Evolutionary conservation across 305 asterid species (phyloP).

Genomic region (Caryopteris hybrid): DNA sequence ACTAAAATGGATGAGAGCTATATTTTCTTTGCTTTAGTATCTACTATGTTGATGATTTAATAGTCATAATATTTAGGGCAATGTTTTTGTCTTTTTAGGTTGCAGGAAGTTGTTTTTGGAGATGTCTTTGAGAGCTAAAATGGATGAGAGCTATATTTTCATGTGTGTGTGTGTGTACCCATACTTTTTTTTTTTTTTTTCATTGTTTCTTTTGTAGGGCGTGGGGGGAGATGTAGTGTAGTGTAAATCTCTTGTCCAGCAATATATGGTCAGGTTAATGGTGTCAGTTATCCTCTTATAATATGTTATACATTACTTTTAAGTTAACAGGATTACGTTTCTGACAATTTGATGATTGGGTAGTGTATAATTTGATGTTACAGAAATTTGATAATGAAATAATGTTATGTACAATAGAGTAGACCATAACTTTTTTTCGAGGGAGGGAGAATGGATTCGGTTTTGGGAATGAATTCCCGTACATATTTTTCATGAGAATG

Average conservation of each 20-base stretch:
- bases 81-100: neutral
- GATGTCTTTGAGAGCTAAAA: neutral
- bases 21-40: neutral
- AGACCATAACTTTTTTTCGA: neutral
- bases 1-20: too few species aligned
- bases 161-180: too few species aligned
- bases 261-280: neutral
- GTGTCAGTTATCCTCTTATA: neutral
- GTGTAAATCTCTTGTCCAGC: neutral
- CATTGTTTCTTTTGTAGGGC: too few species aligned
- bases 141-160: neutral
- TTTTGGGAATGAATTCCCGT: neutral
- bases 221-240: too few species aligned
- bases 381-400: neutral
- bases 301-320: neutral
- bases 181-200: too few species aligned
- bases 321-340: neutral
- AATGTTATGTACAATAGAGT: neutral
- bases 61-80: neutral
- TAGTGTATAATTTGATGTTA: neutral
- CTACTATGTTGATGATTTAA: neutral
- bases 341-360: neutral
- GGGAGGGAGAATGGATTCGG: neutral
- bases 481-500: neutral
- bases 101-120: neutral